A percentile compares a stretch with the other conserved stretches of the same genome.
Evolutionary conservation across 2,329 filamentous ascomycete genomes (phyloP).

Genomic region (Pseudohalonectria lignicola): DNA sequence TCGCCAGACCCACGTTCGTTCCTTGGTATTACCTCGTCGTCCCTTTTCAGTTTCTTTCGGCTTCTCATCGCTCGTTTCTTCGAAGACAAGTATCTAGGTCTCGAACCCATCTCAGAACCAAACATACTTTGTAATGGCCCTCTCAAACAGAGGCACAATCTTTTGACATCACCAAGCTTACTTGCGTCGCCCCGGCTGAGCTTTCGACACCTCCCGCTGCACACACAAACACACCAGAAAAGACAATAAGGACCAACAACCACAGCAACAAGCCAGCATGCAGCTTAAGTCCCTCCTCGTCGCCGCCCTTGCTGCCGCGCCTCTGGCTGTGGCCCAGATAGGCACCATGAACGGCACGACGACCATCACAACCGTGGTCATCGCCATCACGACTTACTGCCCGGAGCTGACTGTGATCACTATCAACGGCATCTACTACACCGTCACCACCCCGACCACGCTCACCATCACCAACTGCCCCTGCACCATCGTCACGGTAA

Average conservation of each 20-base stretch:
- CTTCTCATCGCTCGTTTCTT: not conserved
- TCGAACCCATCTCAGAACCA: no score
- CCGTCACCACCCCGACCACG: constrained; percentile 34
- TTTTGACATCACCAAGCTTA: no score
- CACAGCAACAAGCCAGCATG: not conserved
- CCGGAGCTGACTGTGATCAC: constrained; percentile 53
- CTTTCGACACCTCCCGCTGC: not conserved
- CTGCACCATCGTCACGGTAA: constrained; percentile 28
- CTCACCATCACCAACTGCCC: constrained; percentile 29
- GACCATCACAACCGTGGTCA: constrained; percentile 31
- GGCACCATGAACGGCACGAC: constrained; percentile 5
- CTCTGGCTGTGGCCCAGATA: constrained; percentile 1
- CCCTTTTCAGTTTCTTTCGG: not conserved
- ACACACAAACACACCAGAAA: not conserved
- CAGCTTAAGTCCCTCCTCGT: constrained; percentile 13
- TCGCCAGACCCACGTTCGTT: no score
- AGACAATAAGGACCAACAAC: not conserved
- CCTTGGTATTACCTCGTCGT: not conserved
- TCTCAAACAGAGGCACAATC: not conserved
- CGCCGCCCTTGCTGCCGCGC: constrained; percentile 11
- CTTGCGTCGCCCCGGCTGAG: no score
- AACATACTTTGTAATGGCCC: not conserved
- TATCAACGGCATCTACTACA: constrained; percentile 57
- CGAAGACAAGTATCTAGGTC: no score
- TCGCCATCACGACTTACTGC: constrained; percentile 62